Percentiles rank a stretch among this genome's conserved stretches.
Evolutionary conservation across 192 early-diverging fungal genomes (phyloP).

Genomic region (Diversispora eburnea): DNA sequence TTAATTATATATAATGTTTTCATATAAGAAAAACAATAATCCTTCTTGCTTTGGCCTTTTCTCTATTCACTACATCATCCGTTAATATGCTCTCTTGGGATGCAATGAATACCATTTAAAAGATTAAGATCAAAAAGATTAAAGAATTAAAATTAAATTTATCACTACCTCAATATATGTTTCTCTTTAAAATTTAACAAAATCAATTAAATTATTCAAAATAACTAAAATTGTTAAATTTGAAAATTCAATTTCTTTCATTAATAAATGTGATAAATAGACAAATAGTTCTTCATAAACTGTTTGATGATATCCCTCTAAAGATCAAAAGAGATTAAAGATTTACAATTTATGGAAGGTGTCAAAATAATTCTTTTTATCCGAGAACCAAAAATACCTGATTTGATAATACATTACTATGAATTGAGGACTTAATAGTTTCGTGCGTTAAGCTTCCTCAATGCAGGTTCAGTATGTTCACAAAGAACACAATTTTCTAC

Average conservation of each 20-base stretch:
- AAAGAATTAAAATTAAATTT: background rate
- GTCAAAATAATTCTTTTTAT: no score
- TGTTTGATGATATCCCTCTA: conserved; percentile 96
- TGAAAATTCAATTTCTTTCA: conserved; percentile 79
- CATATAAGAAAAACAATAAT: conserved; percentile 49
- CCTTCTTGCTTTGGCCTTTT: conserved; percentile 60
- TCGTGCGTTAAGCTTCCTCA: conserved; percentile 51
- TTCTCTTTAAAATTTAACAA: conserved; percentile 44
- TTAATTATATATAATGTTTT: background rate
- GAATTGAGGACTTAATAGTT: conserved; percentile 52
- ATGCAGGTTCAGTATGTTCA: conserved; percentile 41
- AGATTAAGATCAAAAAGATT: background rate
- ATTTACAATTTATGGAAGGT: background rate
- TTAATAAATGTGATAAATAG: conserved; percentile 75
- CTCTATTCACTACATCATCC: conserved; percentile 84
- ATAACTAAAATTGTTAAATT: background rate
- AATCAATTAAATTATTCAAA: background rate
- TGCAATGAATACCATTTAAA: conserved; percentile 81
- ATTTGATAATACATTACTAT: conserved; percentile 92
- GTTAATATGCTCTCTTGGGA: conserved; percentile 62
- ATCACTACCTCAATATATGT: conserved; percentile 83
- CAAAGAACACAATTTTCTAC: conserved; percentile 56
- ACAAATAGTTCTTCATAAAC: conserved; percentile 86
- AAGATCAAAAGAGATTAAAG: background rate
- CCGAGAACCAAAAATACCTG: conserved; percentile 53